These are phyloP conservation scores for Yamadazyma conglobata DNA, from an alignment of 1,139 yeast genomes.

Conservation along the genomic window DNA sequence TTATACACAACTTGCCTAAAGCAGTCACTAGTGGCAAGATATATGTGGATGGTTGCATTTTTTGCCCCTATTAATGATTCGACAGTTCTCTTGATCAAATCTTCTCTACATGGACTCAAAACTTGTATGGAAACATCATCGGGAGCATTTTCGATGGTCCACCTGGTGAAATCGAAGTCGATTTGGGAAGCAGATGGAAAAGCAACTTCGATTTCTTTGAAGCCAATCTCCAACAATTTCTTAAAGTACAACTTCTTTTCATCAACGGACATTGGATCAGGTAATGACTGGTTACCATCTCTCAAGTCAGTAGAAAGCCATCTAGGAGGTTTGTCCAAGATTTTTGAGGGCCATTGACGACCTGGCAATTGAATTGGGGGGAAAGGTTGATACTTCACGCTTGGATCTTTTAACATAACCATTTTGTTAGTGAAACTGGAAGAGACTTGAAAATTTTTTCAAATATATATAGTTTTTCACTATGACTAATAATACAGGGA, in stretches of 20 bases:
- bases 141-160: constrained; percentile 46
- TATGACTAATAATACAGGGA: too few species aligned
- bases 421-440: constrained; percentile 2
- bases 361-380: constrained; percentile 36
- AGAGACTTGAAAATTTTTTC: too few species aligned
- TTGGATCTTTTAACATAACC: constrained; percentile 41
- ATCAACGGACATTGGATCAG: constrained; percentile 47
- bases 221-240: constrained; percentile 43
- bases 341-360: constrained; percentile 43
- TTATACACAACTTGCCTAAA: constrained; percentile 47
- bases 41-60: constrained; percentile 45
- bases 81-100: constrained; percentile 41
- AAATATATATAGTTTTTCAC: too few species aligned
- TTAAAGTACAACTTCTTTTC: constrained; percentile 46
- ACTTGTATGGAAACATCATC: constrained; percentile 47
- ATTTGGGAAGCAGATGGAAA: constrained; percentile 50
- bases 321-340: constrained; percentile 41
- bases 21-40: constrained; percentile 46
- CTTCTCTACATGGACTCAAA: constrained; percentile 46
- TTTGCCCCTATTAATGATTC: constrained; percentile 48
- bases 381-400: constrained; percentile 37
- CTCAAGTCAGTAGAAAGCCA: constrained; percentile 50
- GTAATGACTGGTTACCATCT: constrained; percentile 49
- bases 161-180: constrained; percentile 48
- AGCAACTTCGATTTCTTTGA: constrained; percentile 48